A percentile compares a stretch with the other conserved stretches of the same genome.
phyloP scores from a whole-genome alignment of 306 rosid genomes.

The Clitoria ternatea region DNA sequence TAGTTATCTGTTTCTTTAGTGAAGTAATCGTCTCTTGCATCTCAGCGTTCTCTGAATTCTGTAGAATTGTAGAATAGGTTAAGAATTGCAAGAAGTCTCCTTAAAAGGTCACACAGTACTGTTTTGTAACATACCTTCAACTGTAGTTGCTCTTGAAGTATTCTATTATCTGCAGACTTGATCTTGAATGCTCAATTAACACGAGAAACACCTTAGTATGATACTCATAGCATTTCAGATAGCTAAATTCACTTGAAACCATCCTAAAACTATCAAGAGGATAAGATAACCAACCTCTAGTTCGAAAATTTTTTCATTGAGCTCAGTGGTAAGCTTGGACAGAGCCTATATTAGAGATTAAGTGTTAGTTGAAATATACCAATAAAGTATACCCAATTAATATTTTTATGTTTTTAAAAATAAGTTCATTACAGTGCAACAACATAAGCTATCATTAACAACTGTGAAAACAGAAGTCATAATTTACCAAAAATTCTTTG shows the following conservation, averaged over 20 bases:
- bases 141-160: conserved; percentile 84
- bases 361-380: conserved; percentile 20
- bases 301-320: conserved; percentile 72
- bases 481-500: background rate
- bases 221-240: conserved; percentile 12
- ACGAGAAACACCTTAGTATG: conserved; percentile 28
- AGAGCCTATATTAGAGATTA: conserved; percentile 49
- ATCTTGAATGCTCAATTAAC: conserved; percentile 50
- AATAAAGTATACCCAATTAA: background rate
- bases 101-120: conserved; percentile 8
- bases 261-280: conserved; percentile 19
- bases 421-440: background rate
- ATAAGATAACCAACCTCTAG: conserved; percentile 67
- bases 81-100: conserved; percentile 1
- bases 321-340: conserved; percentile 63
- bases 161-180: conserved; percentile 83
- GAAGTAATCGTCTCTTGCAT: conserved; percentile 74
- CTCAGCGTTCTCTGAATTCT: conserved; percentile 63
- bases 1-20: conserved; percentile 54
- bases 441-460: background rate
- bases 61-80: conserved; percentile 11
- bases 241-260: conserved; percentile 1
- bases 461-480: background rate
- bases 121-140: conserved; percentile 47
- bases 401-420: background rate